Percentiles rank a stretch among this genome's conserved stretches.
Evolutionary conservation across 2,329 filamentous ascomycete genomes (phyloP).

Genomic region (Fusarium sp.): DNA sequence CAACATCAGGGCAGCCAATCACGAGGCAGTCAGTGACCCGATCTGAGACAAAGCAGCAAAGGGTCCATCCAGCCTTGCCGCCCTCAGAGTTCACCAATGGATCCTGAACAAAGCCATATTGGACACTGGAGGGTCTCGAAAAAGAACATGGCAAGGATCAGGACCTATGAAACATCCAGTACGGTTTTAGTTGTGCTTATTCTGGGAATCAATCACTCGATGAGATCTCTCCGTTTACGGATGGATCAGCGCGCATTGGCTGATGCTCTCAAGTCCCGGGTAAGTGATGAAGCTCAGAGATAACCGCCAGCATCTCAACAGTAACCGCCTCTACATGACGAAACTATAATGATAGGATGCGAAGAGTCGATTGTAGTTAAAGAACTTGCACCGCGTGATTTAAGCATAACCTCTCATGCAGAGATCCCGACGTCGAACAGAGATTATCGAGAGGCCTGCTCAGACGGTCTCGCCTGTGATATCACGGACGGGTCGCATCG

Average conservation of each 20-base stretch:
- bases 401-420: neutral
- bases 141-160: constrained; percentile 2
- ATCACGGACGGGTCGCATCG: neutral
- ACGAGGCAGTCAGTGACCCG: neutral
- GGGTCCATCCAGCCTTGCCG: constrained; percentile 24
- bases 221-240: neutral
- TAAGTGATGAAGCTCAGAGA: constrained; percentile 2
- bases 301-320: neutral
- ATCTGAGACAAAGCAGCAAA: constrained; percentile 34
- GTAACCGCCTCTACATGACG: neutral
- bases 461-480: neutral
- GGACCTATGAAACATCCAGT: neutral
- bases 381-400: neutral
- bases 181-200: neutral
- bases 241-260: neutral
- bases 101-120: neutral
- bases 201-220: neutral
- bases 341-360: neutral
- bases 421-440: too few species aligned
- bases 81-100: neutral
- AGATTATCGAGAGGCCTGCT: neutral
- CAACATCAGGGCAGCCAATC: constrained; percentile 43
- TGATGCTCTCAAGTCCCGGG: constrained; percentile 21
- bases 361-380: neutral
- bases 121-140: constrained; percentile 9